A percentile compares a stretch with the other conserved stretches of the same genome.
These are phyloP conservation scores for Fulvia fulva DNA, from an alignment of 2,329 filamentous ascomycete genomes.

Conservation along the genomic window DNA sequence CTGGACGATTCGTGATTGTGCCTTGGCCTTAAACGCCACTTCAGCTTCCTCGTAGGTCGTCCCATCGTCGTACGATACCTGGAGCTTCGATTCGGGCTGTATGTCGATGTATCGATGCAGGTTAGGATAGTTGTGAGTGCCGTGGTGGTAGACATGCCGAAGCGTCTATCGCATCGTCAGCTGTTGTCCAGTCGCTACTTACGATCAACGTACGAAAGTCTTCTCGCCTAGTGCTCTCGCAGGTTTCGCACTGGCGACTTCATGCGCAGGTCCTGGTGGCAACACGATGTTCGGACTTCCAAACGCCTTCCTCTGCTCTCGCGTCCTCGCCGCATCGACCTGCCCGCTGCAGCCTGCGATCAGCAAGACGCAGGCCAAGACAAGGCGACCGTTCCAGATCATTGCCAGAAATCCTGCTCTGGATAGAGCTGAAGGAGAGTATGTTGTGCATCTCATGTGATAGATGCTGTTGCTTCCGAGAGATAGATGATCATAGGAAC, in stretches of 20 bases:
- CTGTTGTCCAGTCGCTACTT: neutral
- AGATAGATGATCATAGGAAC: neutral
- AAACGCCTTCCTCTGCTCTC: conserved; percentile 19
- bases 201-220: conserved; percentile 28
- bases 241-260: conserved; percentile 6
- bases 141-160: conserved; percentile 90
- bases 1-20: conserved; percentile 61
- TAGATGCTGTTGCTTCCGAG: neutral
- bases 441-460: conserved; percentile 4
- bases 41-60: conserved; percentile 38
- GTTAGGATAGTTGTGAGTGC: conserved; percentile 70
- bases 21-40: conserved; percentile 41
- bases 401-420: neutral
- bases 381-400: conserved; percentile 17
- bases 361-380: conserved; percentile 16
- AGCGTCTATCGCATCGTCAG: conserved; percentile 51
- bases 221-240: conserved; percentile 22
- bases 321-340: conserved; percentile 16
- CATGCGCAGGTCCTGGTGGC: conserved; percentile 17
- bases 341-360: conserved; percentile 12
- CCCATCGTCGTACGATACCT: conserved; percentile 28
- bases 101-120: conserved; percentile 77
- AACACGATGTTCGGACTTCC: conserved; percentile 22
- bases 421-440: conserved; percentile 2
- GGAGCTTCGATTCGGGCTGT: conserved; percentile 48